These are phyloP conservation scores for Boletellus emodensis DNA, from an alignment of 768 basidiomycete genomes.

Conservation along the genomic window DNA sequence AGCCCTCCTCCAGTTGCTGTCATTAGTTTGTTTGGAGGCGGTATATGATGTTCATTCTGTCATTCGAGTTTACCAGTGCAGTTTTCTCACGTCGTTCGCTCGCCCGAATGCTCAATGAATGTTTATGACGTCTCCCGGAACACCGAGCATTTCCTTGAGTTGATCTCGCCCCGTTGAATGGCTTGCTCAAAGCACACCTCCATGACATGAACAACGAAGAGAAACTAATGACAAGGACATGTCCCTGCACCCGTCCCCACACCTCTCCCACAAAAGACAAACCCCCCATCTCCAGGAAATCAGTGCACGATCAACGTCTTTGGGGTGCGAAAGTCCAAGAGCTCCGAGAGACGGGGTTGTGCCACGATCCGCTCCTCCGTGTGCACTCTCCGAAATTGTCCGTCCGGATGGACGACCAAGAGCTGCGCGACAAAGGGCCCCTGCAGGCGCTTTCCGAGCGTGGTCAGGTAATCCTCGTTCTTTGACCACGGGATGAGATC, in stretches of 20 bases:
- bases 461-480: constrained; percentile 3
- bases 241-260: too few species aligned
- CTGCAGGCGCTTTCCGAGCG: constrained; percentile 14
- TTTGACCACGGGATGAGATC: constrained; percentile 17
- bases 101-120: background rate
- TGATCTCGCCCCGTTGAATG: too few species aligned
- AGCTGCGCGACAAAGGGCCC: constrained; percentile 22
- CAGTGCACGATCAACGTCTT: constrained; percentile 22
- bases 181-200: too few species aligned
- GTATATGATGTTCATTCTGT: constrained; percentile 20
- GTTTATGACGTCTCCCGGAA: background rate
- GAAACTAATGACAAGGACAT: background rate
- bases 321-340: constrained; percentile 17
- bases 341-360: constrained; percentile 10
- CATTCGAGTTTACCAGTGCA: background rate
- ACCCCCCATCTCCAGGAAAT: background rate
- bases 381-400: constrained; percentile 17
- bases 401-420: constrained; percentile 20
- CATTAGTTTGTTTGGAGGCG: constrained; percentile 68
- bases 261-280: too few species aligned
- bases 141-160: too few species aligned
- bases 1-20: constrained; percentile 62
- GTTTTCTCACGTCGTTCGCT: background rate
- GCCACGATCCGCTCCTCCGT: constrained; percentile 24
- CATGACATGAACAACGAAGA: background rate